These are phyloP conservation scores for Coniochaeta sp. DNA, from an alignment of 2,329 filamentous ascomycete species.

Conservation along the genomic window DNA sequence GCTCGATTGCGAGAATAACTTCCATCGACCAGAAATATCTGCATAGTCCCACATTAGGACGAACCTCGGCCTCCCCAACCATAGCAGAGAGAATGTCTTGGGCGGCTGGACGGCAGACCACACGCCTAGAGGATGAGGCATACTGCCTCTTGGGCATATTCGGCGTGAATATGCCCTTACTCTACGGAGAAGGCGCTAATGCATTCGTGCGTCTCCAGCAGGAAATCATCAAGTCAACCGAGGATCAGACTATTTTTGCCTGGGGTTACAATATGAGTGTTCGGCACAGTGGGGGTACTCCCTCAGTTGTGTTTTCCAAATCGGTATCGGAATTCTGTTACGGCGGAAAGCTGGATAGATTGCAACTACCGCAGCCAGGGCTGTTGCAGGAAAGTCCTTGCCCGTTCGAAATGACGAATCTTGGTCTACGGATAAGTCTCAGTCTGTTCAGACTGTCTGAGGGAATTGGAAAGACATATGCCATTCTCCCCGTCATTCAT, in stretches of 20 bases:
- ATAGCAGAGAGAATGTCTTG: conserved; percentile 13
- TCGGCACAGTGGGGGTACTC: neutral
- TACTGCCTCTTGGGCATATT: conserved; percentile 19
- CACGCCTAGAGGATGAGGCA: conserved; percentile 16
- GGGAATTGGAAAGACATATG: neutral
- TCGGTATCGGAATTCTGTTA: neutral
- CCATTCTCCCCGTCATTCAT: neutral
- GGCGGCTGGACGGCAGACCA: conserved; percentile 15
- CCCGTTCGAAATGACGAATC: neutral
- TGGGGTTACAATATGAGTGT: neutral
- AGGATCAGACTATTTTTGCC: neutral
- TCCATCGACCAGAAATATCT: neutral
- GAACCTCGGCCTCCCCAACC: neutral
- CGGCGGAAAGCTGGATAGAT: neutral
- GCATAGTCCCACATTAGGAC: neutral
- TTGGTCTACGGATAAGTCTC: neutral
- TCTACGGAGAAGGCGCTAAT: conserved; percentile 14
- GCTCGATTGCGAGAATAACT: neutral
- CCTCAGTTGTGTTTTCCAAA: neutral
- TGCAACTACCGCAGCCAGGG: neutral
- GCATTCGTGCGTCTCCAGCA: neutral
- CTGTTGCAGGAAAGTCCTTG: no score
- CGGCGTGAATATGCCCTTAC: conserved; percentile 18
- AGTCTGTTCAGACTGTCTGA: neutral
- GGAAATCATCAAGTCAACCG: neutral